Base-by-base conservation (phyloP, 1,284 basidiomycete genomes). In the Meira miltonrushii region DNA sequence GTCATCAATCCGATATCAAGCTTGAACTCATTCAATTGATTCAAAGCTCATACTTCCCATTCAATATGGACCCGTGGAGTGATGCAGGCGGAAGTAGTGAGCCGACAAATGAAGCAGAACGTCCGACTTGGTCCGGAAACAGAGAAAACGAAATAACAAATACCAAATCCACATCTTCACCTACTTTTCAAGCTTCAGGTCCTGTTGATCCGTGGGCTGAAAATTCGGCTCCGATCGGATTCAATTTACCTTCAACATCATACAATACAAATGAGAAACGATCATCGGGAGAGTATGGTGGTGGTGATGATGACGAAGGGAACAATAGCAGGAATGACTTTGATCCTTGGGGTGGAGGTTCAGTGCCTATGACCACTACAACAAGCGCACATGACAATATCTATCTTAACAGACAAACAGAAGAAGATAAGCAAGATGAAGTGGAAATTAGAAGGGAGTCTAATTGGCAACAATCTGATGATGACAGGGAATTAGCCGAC, bases 191-290 rank as follows among this genome's bases (percentile, higher is more conserved):
- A 33, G 28, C 28, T 33, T n/a, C 12, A 48, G 46, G 46, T 8
- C 46, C 46, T 17, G 46, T 48, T 2, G 46, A 48, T 48, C 46
- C 46, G 12, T 48, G 46, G 46, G 46, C 46, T 12, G 46, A 48
- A 12, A 19, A 19, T 25, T 48, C 46, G 21, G n/a, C 46, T 48
- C 25, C 46, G 28, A 33, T 33, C 3, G 28, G 28, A n/a, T 48
- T 23, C 13, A 17, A n/a, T 19, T 21, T 48, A 15, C 46, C 46
- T 48, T n/a, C 25, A 5, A 23, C 25, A 13, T 21, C 46, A 15
- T 48, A n/a, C 12, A n/a, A 48, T 19, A 23, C 17, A 43, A 21
- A 10, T 10, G 41, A 43, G 19, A n/a, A n/a, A 6, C 41, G 6
- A n/a, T 15, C 41, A 43, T 15, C 41, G 19, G n/a, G 12, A 48